These are phyloP conservation scores for Fraxinus excelsior DNA, from an alignment of 257 asterid species.

Conservation along the genomic window DNA sequence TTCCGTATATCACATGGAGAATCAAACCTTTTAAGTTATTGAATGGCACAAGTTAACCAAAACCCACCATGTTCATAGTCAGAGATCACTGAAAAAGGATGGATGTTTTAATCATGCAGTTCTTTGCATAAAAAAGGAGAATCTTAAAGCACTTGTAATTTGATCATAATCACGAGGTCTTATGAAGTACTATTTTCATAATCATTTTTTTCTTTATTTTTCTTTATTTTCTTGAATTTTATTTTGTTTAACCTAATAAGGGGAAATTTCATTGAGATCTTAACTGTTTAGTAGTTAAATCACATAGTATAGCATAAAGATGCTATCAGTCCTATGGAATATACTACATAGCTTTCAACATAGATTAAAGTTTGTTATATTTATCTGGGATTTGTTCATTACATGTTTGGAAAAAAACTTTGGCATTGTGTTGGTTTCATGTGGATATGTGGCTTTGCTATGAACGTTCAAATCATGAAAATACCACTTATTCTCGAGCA, in stretches of 20 bases:
- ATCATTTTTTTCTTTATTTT: background rate
- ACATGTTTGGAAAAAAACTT: background rate
- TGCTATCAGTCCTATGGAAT: background rate
- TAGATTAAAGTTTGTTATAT: background rate
- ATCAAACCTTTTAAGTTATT: background rate
- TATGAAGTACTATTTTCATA: background rate
- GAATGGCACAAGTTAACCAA: background rate
- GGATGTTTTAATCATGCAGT: background rate
- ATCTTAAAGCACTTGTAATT: background rate
- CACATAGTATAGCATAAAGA: background rate
- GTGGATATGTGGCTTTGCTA: background rate
- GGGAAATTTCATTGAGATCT: background rate
- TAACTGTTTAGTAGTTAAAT: background rate
- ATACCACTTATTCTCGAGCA: background rate
- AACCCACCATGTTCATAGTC: background rate
- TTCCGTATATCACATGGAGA: background rate
- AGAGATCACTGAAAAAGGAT: background rate
- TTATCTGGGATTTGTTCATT: background rate
- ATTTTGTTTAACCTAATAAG: background rate
- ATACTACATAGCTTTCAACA: background rate
- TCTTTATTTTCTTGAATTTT: background rate
- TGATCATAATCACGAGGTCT: background rate
- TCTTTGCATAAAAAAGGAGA: background rate
- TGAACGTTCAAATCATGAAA: background rate
- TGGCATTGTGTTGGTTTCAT: background rate